Evolutionary conservation across 176 grass and related monocot species (phyloP).

Genomic region (Avena sativa): DNA sequence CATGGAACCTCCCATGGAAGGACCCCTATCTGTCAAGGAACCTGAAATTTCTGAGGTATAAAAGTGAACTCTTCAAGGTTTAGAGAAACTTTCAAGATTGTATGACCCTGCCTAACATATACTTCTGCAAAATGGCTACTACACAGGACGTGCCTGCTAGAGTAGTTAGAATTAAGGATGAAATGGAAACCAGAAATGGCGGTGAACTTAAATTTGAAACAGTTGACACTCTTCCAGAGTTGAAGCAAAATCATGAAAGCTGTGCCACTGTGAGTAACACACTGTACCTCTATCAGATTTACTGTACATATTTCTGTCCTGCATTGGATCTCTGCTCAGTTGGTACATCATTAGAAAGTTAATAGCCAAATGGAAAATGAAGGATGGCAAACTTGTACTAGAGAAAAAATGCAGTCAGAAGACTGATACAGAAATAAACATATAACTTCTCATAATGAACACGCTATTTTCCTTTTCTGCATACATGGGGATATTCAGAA

Average conservation of each 20-base stretch:
- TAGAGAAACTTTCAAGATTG: conserved; percentile 31
- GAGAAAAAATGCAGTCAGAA: conserved; percentile 1
- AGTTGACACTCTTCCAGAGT: conserved; percentile 42
- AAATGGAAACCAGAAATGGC: conserved; percentile 40
- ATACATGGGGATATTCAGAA: conserved; percentile 37
- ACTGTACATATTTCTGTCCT: conserved; percentile 4
- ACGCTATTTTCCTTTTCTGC: conserved; percentile 14
- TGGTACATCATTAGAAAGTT: background rate
- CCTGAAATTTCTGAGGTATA: conserved; percentile 52
- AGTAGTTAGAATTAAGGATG: conserved; percentile 44
- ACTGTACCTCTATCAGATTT: conserved; percentile 14
- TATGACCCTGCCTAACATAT: conserved; percentile 34
- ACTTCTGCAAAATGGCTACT: conserved; percentile 24
- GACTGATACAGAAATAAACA: background rate
- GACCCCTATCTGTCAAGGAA: conserved; percentile 48
- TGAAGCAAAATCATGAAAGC: conserved; percentile 45
- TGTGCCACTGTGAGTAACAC: conserved; percentile 45
- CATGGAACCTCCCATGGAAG: conserved; percentile 43
- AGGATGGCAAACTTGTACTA: background rate
- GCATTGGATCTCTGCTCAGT: background rate
- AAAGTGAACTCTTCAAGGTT: conserved; percentile 14
- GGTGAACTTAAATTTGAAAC: conserved; percentile 39
- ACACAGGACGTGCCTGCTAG: conserved; percentile 52
- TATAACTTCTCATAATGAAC: conserved; percentile 33
- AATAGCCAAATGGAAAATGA: conserved; percentile 20